phyloP scores from a whole-genome alignment of 768 basidiomycete species.

The Tylopilus sp. region DNA sequence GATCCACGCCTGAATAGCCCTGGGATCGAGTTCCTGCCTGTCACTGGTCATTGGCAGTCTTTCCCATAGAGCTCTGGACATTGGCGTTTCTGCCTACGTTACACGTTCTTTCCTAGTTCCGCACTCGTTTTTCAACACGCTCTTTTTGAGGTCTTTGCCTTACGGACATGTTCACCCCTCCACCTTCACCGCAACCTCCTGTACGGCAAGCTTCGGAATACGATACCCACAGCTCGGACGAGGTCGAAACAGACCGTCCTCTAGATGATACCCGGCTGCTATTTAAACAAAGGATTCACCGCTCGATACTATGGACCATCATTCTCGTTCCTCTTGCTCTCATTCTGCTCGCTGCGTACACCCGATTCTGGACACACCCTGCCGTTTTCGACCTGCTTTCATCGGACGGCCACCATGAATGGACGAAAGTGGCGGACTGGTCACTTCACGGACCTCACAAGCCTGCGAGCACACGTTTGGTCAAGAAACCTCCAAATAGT shows the following conservation, averaged over 20 bases:
- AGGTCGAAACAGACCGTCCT: conserved; percentile 3
- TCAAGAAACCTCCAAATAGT: conserved; percentile 9
- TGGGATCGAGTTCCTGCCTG: conserved; percentile 1
- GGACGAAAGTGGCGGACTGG: conserved; percentile 35
- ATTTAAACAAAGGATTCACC: conserved; percentile 38
- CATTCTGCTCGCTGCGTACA: conserved; percentile 49
- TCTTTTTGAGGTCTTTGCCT: conserved; percentile 19
- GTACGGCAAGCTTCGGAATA: conserved; percentile 6
- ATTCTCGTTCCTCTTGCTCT: conserved; percentile 55
- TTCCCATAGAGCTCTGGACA: background rate
- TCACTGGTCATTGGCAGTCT: background rate
- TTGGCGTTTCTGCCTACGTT: conserved; percentile 10
- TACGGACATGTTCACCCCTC: conserved; percentile 39
- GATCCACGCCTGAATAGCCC: conserved; percentile 3
- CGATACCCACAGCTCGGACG: background rate
- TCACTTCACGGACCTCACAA: conserved; percentile 43
- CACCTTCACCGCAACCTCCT: conserved; percentile 39
- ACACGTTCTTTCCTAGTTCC: conserved; percentile 11
- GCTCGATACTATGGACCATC: conserved; percentile 43
- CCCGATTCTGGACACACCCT: conserved; percentile 50
- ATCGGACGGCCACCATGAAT: conserved; percentile 24
- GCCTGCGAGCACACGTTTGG: background rate
- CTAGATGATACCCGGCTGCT: background rate
- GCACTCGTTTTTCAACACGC: conserved; percentile 30
- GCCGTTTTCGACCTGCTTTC: conserved; percentile 42